phyloP scores from a whole-genome alignment of 2,329 filamentous ascomycete genomes.

The Aspergillus sergii region DNA sequence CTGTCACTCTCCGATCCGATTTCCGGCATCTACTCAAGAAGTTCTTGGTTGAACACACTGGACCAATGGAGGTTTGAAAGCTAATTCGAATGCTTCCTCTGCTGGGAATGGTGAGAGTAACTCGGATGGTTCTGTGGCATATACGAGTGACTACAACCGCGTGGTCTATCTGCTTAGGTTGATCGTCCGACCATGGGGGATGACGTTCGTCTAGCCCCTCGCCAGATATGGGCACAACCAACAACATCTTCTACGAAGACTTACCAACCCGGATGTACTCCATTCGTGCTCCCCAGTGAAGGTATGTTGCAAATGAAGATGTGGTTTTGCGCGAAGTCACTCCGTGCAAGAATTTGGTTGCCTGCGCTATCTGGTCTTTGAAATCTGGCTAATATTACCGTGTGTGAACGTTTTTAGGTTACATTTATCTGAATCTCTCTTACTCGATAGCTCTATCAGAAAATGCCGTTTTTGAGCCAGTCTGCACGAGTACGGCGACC shows the following conservation, averaged over 20 bases:
- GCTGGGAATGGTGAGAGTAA: constrained; percentile 10
- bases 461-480: constrained; percentile 53
- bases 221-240: constrained; percentile 45
- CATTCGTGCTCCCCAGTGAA: constrained; percentile 62
- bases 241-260: constrained; percentile 39
- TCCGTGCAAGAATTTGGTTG: neutral
- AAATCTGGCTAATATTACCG: constrained; percentile 10
- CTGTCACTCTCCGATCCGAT: constrained; percentile 2
- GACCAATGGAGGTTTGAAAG: constrained; percentile 14
- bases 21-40: constrained; percentile 8
- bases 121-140: constrained; percentile 17
- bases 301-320: constrained; percentile 43
- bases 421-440: constrained; percentile 45
- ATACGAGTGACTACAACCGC: constrained; percentile 18
- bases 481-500: constrained; percentile 47
- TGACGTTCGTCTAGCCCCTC: constrained; percentile 36
- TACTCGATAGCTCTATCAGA: constrained; percentile 48
- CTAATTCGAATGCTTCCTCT: neutral
- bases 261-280: constrained; percentile 58
- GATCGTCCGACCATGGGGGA: constrained; percentile 35
- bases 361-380: neutral
- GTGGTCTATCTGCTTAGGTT: constrained; percentile 15
- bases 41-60: neutral
- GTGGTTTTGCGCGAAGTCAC: neutral
- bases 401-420: constrained; percentile 29